Evolutionary conservation across 1,284 basidiomycete species (phyloP).

Genomic region (Marasmius tenuissimus): DNA sequence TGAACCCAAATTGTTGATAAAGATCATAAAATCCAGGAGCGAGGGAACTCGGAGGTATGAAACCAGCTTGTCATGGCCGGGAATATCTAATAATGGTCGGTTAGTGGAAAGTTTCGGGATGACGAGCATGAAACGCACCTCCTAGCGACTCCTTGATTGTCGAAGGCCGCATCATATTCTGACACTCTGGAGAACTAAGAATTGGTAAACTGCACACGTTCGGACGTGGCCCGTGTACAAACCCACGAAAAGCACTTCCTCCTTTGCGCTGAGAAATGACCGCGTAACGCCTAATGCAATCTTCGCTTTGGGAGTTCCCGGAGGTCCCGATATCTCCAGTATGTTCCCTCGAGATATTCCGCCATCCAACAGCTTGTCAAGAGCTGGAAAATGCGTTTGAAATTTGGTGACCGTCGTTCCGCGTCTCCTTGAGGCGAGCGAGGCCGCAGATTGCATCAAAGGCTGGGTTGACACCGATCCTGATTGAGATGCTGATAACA

Average conservation of each 20-base stretch:
- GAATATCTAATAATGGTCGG: slow-evolving; percentile 20
- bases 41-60: slow-evolving; percentile 46
- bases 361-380: slow-evolving; percentile 60
- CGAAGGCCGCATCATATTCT: slow-evolving; percentile 60
- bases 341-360: slow-evolving; percentile 60
- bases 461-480: slow-evolving; percentile 27
- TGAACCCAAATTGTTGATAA: slow-evolving; percentile 53
- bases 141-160: slow-evolving; percentile 40
- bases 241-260: slow-evolving; percentile 66
- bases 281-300: slow-evolving; percentile 49
- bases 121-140: slow-evolving; percentile 30
- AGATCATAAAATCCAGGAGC: slow-evolving; percentile 56
- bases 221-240: slow-evolving; percentile 18
- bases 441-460: slow-evolving; percentile 58
- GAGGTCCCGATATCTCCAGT: slow-evolving; percentile 73
- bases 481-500: slow-evolving; percentile 41
- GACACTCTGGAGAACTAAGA: slow-evolving; percentile 49
- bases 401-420: slow-evolving; percentile 26
- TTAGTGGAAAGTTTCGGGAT: neutral
- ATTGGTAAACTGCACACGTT: neutral
- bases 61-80: slow-evolving; percentile 31
- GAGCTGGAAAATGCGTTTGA: slow-evolving; percentile 43
- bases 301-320: slow-evolving; percentile 63
- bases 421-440: slow-evolving; percentile 32
- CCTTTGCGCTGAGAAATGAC: slow-evolving; percentile 42